Percentiles rank a stretch among this genome's conserved stretches.
Evolutionary conservation across 2,329 filamentous ascomycete species (phyloP).

Genomic region (Calonectria leucothoes): DNA sequence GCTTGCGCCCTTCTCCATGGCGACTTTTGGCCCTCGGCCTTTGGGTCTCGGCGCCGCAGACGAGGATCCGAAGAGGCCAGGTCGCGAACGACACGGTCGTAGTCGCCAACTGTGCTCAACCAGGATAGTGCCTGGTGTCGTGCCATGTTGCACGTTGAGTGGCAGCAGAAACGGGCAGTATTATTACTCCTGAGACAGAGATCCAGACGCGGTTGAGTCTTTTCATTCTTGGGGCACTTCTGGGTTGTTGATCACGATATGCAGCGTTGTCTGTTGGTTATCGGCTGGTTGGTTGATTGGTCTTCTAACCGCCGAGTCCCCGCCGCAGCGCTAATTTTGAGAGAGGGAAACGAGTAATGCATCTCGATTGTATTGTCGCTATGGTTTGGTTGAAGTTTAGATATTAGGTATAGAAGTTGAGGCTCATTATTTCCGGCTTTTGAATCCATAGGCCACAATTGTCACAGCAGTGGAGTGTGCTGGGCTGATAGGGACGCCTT

Average conservation of each 20-base stretch:
- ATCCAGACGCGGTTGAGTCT: no score
- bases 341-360: not conserved
- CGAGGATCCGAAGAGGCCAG: not conserved
- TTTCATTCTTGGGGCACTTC: not conserved
- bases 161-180: no score
- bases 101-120: not conserved
- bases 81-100: not conserved
- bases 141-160: not conserved
- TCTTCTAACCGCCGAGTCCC: not conserved
- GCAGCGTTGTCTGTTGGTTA: not conserved
- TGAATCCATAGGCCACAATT: no score
- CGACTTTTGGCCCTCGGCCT: not conserved
- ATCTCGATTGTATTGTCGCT: not conserved
- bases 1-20: not conserved
- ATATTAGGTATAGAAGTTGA: no score
- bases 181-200: not conserved
- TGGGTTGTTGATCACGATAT: no score
- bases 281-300: not conserved
- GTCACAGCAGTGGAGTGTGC: no score
- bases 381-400: no score
- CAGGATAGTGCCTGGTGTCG: not conserved
- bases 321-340: not conserved
- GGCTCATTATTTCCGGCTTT: no score
- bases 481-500: no score
- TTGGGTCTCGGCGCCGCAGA: not conserved